Evolutionary conservation across 2,329 filamentous ascomycete genomes (phyloP).

Genomic region (Penicillium digitatum): DNA sequence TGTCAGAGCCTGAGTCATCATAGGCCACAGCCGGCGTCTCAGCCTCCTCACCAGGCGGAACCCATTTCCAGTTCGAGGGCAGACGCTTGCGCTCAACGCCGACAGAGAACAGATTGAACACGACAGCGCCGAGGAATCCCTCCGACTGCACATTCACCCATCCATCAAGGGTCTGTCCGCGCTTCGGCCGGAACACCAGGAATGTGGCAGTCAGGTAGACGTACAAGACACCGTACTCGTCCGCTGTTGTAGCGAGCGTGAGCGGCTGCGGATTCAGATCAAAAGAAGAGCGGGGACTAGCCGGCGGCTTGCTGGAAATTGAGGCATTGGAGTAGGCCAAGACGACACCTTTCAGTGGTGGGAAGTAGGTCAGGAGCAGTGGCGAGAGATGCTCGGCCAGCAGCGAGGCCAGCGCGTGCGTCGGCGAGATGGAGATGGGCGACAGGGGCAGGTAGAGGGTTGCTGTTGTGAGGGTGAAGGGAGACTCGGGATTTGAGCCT

Average conservation of each 20-base stretch:
- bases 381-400: constrained; percentile 60
- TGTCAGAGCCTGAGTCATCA: constrained; percentile 24
- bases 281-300: constrained; percentile 27
- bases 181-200: constrained; percentile 72
- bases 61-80: constrained; percentile 76
- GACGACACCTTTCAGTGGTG: constrained; percentile 56
- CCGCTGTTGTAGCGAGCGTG: constrained; percentile 48
- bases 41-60: constrained; percentile 52
- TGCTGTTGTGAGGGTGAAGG: constrained; percentile 74
- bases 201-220: constrained; percentile 87
- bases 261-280: constrained; percentile 37
- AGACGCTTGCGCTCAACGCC: constrained; percentile 74
- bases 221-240: constrained; percentile 83
- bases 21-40: constrained; percentile 22
- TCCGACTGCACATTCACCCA: constrained; percentile 82
- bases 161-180: constrained; percentile 72
- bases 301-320: constrained; percentile 40
- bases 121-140: constrained; percentile 82
- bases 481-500: constrained; percentile 50
- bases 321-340: constrained; percentile 51
- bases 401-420: constrained; percentile 54
- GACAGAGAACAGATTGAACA: constrained; percentile 88
- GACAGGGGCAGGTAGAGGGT: constrained; percentile 66
- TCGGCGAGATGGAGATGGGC: constrained; percentile 52
- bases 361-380: constrained; percentile 60